Evolutionary conservation across 2,329 filamentous ascomycete genomes (phyloP), one percentile per base, ranked within the genome.

Genomic region (Davidsoniella eucalypti): DNA sequence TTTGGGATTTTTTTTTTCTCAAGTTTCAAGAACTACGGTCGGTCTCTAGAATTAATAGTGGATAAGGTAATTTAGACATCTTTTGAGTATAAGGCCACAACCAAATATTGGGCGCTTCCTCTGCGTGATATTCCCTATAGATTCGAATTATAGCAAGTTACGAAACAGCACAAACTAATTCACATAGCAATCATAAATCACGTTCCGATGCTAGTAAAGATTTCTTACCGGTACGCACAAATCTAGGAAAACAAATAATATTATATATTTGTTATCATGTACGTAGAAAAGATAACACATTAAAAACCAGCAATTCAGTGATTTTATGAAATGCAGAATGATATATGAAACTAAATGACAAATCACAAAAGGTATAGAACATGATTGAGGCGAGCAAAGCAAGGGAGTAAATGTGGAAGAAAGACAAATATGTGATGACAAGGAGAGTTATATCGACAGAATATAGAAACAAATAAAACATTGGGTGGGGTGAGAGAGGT

Each of bases 401-500:
- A 12, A 33, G 1, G 29, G 12, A 9, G n/a, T n/a, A n/a, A n/a
- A n/a, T n/a, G n/a, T n/a, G n/a, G n/a, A n/a, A n/a, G n/a, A 33
- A 7, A 12, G 26, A 33, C 26, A 33, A 46, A 46, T 10, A 44
- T 8, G 18, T 18, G 42, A 44, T 23, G 10, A 37, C 44, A 17
- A 37, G 23, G 26, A n/a, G 16, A 46, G 44, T 10, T 17, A 46
- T 14, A 49, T 17, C n/a, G 16, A 25, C 36, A 40, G 14, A 18
- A 17, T 21, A 23, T 21, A 21, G 23, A 14, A 29, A 29, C n/a
- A 33, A 8, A 37, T 5, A 5, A n/a, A 33, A 45, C 6, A 29
- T 49, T 23, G 21, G 21, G 45, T 44, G 44, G 29, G 23, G 54
- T 62, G 39, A 29, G 56, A 5, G 61, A 62, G 56, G 55, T 1